Evolutionary conservation across 768 basidiomycete species (phyloP).

Genomic region (Boletus barrowsii): DNA sequence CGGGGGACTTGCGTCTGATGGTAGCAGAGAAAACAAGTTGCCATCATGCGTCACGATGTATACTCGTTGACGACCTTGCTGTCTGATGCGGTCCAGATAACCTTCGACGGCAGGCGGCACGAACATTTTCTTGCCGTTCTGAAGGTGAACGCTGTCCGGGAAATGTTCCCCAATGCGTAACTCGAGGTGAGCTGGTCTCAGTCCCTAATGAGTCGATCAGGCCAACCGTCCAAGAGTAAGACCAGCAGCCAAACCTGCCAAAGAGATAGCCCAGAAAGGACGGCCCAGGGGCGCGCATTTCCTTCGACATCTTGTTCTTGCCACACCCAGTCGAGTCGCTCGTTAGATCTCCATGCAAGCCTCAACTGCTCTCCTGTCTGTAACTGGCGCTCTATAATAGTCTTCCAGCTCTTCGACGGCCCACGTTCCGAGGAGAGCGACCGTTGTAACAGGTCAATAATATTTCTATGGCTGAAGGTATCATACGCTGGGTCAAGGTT

Average conservation of each 20-base stretch:
- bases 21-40: constrained; percentile 58
- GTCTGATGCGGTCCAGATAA: constrained; percentile 70
- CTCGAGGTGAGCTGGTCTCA: constrained; percentile 57
- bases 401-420: constrained; percentile 52
- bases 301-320: constrained; percentile 65
- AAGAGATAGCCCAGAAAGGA: constrained; percentile 73
- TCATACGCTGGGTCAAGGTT: constrained; percentile 40
- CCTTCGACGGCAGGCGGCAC: constrained; percentile 88
- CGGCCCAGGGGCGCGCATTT: constrained; percentile 61
- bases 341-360: constrained; percentile 75
- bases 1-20: constrained; percentile 61
- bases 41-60: constrained; percentile 76
- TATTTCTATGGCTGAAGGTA: constrained; percentile 57
- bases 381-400: constrained; percentile 52
- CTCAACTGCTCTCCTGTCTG: constrained; percentile 57
- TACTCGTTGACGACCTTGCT: constrained; percentile 53
- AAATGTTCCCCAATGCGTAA: constrained; percentile 72
- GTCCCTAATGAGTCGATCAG: constrained; percentile 30
- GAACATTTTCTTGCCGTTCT: constrained; percentile 43
- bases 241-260: constrained; percentile 50
- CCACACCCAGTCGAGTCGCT: constrained; percentile 86
- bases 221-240: constrained; percentile 1
- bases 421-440: constrained; percentile 43
- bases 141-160: constrained; percentile 42
- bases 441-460: constrained; percentile 60